phyloP scores from a whole-genome alignment of 2,329 filamentous ascomycete genomes.

The Chrysoporthe puriensis region DNA sequence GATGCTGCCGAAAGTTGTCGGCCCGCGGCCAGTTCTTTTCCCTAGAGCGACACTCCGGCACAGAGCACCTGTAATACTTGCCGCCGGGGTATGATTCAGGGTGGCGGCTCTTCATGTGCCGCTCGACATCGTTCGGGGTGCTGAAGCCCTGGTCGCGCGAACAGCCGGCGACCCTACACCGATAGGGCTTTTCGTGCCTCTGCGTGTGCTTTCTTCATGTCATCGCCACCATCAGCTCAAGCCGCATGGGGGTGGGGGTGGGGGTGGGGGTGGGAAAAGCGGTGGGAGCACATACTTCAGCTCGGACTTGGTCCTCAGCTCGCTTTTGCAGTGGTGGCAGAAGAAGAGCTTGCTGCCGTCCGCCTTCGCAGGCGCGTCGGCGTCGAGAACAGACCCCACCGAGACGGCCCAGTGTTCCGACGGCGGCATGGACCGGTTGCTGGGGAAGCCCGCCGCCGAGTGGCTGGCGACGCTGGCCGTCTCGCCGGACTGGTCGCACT shows the following conservation, averaged over 20 bases:
- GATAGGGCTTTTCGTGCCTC: conserved; percentile 69
- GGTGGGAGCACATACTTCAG: conserved; percentile 50
- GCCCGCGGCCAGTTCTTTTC: conserved; percentile 77
- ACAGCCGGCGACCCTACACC: conserved; percentile 64
- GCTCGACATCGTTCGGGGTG: conserved; percentile 78
- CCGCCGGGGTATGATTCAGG: conserved; percentile 48
- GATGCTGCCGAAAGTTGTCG: conserved; percentile 86
- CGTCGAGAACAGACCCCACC: background rate
- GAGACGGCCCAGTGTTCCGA: conserved; percentile 16
- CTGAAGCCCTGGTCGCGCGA: conserved; percentile 69
- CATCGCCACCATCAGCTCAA: conserved; percentile 25
- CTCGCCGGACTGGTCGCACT: conserved; percentile 45
- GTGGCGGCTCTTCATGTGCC: conserved; percentile 78
- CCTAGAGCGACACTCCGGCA: conserved; percentile 58
- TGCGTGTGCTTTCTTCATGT: conserved; percentile 71
- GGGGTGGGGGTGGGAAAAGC: background rate
- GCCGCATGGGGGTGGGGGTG: background rate
- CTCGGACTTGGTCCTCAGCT: conserved; percentile 57
- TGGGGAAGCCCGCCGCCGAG: conserved; percentile 40
- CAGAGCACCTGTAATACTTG: conserved; percentile 63
- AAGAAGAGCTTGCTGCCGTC: conserved; percentile 32
- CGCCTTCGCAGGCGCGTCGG: background rate
- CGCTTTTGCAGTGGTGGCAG: conserved; percentile 46
- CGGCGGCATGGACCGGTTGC: conserved; percentile 20
- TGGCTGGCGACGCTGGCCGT: conserved; percentile 43